phyloP scores from a whole-genome alignment of 73 alveolate genomes.

The Tetrahymena thermophila region DNA sequence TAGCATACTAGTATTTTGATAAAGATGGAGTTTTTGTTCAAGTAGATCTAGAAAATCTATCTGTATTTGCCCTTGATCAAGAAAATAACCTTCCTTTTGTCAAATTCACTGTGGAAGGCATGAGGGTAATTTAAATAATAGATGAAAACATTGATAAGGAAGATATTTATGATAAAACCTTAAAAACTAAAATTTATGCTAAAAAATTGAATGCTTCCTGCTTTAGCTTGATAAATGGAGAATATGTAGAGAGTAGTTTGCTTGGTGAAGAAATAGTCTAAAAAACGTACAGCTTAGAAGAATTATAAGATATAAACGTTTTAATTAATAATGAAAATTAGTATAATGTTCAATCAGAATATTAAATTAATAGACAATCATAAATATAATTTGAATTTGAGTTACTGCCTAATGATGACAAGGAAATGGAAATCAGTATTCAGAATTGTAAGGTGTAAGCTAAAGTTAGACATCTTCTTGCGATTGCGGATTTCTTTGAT shows the following conservation, averaged over 20 bases:
- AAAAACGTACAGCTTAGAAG: neutral
- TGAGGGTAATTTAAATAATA: neutral
- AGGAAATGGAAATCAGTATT: neutral
- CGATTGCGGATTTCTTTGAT: neutral
- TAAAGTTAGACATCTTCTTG: slow-evolving; percentile 19
- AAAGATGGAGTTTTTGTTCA: neutral
- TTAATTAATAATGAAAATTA: neutral
- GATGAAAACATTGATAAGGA: neutral
- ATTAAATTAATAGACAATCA: neutral
- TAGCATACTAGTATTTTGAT: neutral
- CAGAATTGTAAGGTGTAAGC: slow-evolving; percentile 10
- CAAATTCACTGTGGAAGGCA: neutral
- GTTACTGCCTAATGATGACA: slow-evolving; percentile 17
- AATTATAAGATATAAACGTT: neutral
- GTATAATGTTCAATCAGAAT: neutral
- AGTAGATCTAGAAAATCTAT: slow-evolving; percentile 31
- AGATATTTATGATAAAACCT: neutral
- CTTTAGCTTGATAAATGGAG: neutral
- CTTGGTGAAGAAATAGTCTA: neutral
- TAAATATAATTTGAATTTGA: neutral
- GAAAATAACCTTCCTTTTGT: neutral
- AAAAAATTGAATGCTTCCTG: neutral
- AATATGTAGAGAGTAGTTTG: neutral
- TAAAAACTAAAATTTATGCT: neutral
- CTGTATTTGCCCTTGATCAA: neutral